phyloP scores from a whole-genome alignment of 2,329 filamentous ascomycete genomes.

The Aspergillus unguis region DNA sequence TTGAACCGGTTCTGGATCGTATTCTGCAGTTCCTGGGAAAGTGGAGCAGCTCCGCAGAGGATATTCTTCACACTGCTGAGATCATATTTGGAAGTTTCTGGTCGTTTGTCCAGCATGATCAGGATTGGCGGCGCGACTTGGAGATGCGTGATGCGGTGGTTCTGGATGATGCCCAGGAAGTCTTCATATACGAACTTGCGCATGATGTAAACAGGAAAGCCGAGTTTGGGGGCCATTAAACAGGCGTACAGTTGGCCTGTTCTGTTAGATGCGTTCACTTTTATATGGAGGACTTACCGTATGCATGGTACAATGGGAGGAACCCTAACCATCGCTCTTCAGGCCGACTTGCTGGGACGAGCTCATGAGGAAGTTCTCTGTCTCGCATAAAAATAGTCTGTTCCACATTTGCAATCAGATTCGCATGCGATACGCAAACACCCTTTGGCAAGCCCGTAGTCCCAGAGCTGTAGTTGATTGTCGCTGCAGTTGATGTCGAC shows the following conservation, averaged over 20 bases:
- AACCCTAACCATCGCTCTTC: constrained; percentile 13
- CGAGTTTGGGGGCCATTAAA: constrained; percentile 45
- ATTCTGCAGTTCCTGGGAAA: constrained; percentile 42
- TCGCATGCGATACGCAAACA: constrained; percentile 11
- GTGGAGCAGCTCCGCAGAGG: constrained; percentile 54
- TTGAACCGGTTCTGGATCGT: constrained; percentile 47
- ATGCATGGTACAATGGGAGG: constrained; percentile 13
- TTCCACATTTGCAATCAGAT: constrained; percentile 13
- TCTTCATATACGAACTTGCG: constrained; percentile 53
- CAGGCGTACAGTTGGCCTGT: constrained; percentile 41
- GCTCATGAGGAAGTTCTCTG: not conserved
- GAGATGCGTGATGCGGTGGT: constrained; percentile 53
- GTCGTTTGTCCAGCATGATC: constrained; percentile 57
- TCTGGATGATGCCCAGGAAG: constrained; percentile 51
- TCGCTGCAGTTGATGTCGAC: constrained; percentile 1
- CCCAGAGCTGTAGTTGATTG: constrained; percentile 13
- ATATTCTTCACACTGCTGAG: constrained; percentile 50
- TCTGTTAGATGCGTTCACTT: not conserved
- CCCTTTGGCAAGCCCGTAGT: constrained; percentile 14
- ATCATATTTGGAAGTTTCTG: constrained; percentile 55
- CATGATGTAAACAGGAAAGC: constrained; percentile 56
- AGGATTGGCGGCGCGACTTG: constrained; percentile 58
- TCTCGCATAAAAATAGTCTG: constrained; percentile 14
- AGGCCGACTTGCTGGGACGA: constrained; percentile 5
- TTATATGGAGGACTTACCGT: not conserved